Base-by-base conservation (phyloP, 1,284 basidiomycete genomes). In the Ceratobasidium papillatum region DNA sequence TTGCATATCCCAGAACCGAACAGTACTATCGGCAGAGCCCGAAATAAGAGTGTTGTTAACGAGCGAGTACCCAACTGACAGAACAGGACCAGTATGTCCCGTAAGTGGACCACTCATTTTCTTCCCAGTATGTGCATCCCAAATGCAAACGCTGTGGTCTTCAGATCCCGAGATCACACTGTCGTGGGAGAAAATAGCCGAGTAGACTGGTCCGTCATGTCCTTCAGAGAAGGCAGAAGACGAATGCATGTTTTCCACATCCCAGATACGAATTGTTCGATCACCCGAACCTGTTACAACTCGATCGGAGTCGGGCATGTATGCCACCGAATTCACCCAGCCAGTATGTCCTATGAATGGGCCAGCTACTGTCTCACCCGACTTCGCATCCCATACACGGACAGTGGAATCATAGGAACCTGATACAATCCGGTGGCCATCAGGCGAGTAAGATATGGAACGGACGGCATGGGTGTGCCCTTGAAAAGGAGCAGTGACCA, bases 1-100 rank as follows among this genome's bases (percentile, higher is more conserved):
- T 17, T 17, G 14, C 3, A n/a, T 14, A 36, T 68, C 49, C 65
- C 65, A 64, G 14, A 64, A n/a, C 12, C 47, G 43, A n/a, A 66
- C 32, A 43, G 64, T 49, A 4, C 25, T 14, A 38, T 52, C 45
- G 19, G 17, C 19, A 17, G 64, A 17, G 12, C 64, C 64, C 4
- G 64, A 49, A 32, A 52, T 30, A n/a, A 66, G 22, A 17, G n/a
- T n/a, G n/a, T n/a, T 30, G 30, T 30, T n/a, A 63, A 22, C 25
- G 49, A 49, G 41, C 41, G 14, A 43, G 41, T 43, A 43, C 14
- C 14, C 14, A 49, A 49, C 47, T 9, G 47, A 49, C 11, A 4
- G 5, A 25, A 52, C n/a, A 52, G n/a, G 3, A 8, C 25, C 11
- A 11, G 51, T 69, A 30, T 65, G 63, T 7, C 66, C 66, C 19